Evolutionary conservation across 768 basidiomycete species (phyloP).

Genomic region (Clathrus columnatus): DNA sequence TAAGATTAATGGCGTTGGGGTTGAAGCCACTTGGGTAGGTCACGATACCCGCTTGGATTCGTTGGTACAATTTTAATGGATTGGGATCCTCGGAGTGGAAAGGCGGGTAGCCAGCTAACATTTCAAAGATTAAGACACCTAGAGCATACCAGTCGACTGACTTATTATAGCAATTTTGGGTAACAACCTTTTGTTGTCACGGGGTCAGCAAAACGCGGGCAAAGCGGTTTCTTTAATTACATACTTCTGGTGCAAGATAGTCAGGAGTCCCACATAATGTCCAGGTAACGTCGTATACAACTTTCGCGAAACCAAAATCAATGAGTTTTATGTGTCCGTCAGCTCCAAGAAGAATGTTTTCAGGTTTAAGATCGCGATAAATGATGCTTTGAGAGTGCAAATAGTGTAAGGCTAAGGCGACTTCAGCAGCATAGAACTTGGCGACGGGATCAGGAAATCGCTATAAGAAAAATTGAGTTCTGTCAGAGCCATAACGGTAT

Average conservation of each 20-base stretch:
- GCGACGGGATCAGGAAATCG: conserved; percentile 96
- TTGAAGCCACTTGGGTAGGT: conserved; percentile 73
- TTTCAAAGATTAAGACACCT: conserved; percentile 94
- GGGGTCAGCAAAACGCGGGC: conserved; percentile 15
- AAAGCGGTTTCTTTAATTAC: no score
- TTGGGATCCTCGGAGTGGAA: conserved; percentile 85
- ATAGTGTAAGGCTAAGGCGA: conserved; percentile 86
- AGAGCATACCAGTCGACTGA: conserved; percentile 98
- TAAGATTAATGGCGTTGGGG: conserved; percentile 75
- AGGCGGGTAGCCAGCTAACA: conserved; percentile 92
- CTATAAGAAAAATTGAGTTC: conserved; percentile 26
- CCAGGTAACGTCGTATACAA: conserved; percentile 80
- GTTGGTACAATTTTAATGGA: conserved; percentile 84
- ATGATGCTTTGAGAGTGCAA: conserved; percentile 83
- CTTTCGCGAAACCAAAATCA: conserved; percentile 94
- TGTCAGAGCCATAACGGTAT: neutral
- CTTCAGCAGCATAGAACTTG: conserved; percentile 95
- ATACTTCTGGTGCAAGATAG: conserved; percentile 91
- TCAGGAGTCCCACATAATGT: conserved; percentile 95
- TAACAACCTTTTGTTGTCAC: conserved; percentile 49
- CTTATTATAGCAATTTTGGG: conserved; percentile 84
- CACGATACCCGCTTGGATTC: conserved; percentile 74
- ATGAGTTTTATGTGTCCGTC: conserved; percentile 97
- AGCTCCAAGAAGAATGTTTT: conserved; percentile 87
- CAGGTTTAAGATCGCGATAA: conserved; percentile 96